phyloP scores from a whole-genome alignment of 2,329 filamentous ascomycete genomes.

The Cryphonectria carpinicola region DNA sequence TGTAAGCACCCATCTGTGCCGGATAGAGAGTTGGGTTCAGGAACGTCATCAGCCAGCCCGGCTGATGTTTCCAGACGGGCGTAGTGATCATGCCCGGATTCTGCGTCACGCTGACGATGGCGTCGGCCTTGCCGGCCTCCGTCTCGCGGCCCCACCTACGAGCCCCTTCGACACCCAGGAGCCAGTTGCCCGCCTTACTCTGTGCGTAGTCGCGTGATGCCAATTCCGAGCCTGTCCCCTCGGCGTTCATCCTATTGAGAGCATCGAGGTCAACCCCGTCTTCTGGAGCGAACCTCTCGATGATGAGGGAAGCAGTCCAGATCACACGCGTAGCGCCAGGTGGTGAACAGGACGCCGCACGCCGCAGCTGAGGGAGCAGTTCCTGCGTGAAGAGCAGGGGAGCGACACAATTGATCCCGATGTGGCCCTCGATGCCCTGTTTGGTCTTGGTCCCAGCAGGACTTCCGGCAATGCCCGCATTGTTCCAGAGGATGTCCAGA shows the following conservation, averaged over 20 bases:
- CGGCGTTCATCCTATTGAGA: constrained; percentile 19
- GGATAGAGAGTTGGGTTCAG: constrained; percentile 21
- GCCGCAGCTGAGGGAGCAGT: constrained; percentile 40
- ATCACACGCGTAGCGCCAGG: constrained; percentile 37
- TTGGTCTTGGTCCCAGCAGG: constrained; percentile 32
- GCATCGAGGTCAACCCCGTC: constrained; percentile 20
- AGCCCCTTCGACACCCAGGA: constrained; percentile 22
- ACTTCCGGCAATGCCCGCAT: constrained; percentile 38
- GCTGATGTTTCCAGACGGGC: constrained; percentile 25
- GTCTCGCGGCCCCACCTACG: constrained; percentile 19
- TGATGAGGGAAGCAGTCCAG: constrained; percentile 35
- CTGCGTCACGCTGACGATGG: constrained; percentile 24
- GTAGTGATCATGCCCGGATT: constrained; percentile 29
- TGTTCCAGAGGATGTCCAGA: constrained; percentile 50
- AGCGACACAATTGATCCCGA: constrained; percentile 42
- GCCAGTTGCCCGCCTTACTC: constrained; percentile 28
- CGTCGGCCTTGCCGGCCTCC: constrained; percentile 13
- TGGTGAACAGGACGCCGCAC: constrained; percentile 31
- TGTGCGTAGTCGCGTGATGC: constrained; percentile 22
- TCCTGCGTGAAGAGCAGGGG: constrained; percentile 41
- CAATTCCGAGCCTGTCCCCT: constrained; percentile 17
- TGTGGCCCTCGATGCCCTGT: constrained; percentile 41
- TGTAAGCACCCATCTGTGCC: constrained; percentile 22
- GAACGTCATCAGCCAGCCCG: constrained; percentile 19
- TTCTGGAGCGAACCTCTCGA: constrained; percentile 23